These are phyloP conservation scores for Camelina sativa DNA, from an alignment of 345 rosid species.

Conservation along the genomic window DNA sequence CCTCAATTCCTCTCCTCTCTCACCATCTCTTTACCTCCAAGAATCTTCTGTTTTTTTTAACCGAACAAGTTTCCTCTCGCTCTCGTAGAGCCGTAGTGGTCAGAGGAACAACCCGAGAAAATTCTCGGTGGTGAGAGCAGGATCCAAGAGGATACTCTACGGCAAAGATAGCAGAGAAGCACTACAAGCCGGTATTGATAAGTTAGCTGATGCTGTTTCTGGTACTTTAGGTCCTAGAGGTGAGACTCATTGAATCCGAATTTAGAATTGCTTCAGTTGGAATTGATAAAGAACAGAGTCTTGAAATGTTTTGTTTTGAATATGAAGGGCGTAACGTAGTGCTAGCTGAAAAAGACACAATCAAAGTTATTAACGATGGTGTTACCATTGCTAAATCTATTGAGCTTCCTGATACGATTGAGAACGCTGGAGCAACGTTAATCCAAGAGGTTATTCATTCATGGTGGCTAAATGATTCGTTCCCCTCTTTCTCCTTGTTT, in stretches of 20 bases:
- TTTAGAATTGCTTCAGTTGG: background rate
- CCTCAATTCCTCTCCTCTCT: background rate
- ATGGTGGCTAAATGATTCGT: conserved; percentile 52
- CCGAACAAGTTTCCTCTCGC: background rate
- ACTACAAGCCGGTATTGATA: conserved; percentile 84
- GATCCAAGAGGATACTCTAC: conserved; percentile 66
- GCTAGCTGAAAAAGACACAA: conserved; percentile 59
- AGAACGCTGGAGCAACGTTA: conserved; percentile 78
- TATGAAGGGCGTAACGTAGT: conserved; percentile 81
- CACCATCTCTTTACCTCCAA: background rate
- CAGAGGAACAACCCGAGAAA: conserved; percentile 45
- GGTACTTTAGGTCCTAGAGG: conserved; percentile 85
- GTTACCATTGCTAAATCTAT: conserved; percentile 77
- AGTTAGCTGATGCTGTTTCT: conserved; percentile 90
- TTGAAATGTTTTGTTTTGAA: conserved; percentile 21
- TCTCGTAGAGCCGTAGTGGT: conserved; percentile 49
- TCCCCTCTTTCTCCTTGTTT: conserved; percentile 27
- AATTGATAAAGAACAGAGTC: background rate
- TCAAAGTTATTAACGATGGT: conserved; percentile 85
- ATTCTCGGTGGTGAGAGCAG: conserved; percentile 64
- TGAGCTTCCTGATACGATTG: conserved; percentile 73
- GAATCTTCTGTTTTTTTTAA: conserved; percentile 9
- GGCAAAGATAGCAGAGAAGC: conserved; percentile 75
- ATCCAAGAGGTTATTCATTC: conserved; percentile 90
- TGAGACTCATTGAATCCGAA: conserved; percentile 14